A percentile compares a stretch with the other conserved stretches of the same genome.
These are phyloP conservation scores for Phylloporus sp. DNA, from an alignment of 1,284 basidiomycete genomes.

Conservation along the genomic window DNA sequence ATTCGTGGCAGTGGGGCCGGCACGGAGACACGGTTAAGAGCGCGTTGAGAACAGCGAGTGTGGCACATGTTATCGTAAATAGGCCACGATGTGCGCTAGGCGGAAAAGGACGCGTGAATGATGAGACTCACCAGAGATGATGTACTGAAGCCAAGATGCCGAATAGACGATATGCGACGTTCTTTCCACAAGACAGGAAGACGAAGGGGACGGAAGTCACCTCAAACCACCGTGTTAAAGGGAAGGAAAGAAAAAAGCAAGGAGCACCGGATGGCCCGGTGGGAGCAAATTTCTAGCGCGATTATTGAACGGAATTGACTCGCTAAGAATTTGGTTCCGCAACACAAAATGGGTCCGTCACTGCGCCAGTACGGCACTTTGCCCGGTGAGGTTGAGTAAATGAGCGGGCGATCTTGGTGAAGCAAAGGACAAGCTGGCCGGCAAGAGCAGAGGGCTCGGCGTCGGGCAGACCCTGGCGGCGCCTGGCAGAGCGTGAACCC, in stretches of 20 bases:
- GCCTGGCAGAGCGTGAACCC: conserved; percentile 36
- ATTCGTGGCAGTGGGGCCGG: conserved; percentile 25
- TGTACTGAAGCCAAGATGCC: conserved; percentile 35
- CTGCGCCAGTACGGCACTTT: conserved; percentile 33
- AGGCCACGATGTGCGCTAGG: conserved; percentile 36
- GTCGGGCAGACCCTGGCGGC: conserved; percentile 37
- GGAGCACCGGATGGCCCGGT: conserved; percentile 28
- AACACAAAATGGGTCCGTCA: conserved; percentile 39
- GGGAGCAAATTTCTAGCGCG: conserved; percentile 39
- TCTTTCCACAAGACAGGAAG: conserved; percentile 21
- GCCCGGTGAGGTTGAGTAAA: conserved; percentile 34
- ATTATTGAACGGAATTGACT: conserved; percentile 43
- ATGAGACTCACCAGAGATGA: conserved; percentile 39
- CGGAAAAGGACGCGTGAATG: conserved; percentile 44
- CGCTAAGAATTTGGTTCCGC: conserved; percentile 44
- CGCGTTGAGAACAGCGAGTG: conserved; percentile 30
- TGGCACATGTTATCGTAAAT: conserved; percentile 35
- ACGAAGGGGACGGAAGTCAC: conserved; percentile 15
- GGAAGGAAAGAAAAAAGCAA: conserved; percentile 29
- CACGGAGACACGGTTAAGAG: conserved; percentile 36
- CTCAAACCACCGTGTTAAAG: conserved; percentile 23
- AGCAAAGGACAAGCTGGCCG: conserved; percentile 14
- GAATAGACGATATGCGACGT: conserved; percentile 16
- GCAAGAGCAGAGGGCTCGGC: conserved; percentile 21
- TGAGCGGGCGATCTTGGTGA: conserved; percentile 32